Base-by-base conservation (phyloP, 1,284 basidiomycete species). In the Gymnopus androsaceus region DNA sequence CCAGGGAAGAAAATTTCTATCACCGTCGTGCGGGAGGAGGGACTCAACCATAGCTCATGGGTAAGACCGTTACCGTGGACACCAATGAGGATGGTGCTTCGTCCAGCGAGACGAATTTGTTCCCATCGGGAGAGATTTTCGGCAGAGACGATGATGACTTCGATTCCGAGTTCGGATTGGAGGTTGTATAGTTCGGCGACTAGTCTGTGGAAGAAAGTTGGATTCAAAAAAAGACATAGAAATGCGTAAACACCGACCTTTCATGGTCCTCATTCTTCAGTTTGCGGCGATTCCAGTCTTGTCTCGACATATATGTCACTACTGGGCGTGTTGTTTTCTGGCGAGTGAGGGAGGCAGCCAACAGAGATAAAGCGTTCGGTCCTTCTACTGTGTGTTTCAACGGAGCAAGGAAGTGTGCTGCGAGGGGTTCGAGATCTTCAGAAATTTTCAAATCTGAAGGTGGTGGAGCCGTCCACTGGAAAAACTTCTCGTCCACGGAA, bases 61-160 rank as follows among this genome's bases (percentile, higher is more conserved):
- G 90, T 88, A 2, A 93, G 75, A 3, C 90, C 90, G 65, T 92
- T 90, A 2, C 91, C 90, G 60, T 93, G 90, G 1, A 93, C 85
- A 33, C 89, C 89, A 17, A 92, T 72, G 65, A 93, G 72, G 63
- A 92, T 82, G 21, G 72, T 72, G 21, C 68, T 73, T 57, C 69
- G 67, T 36, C 71, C 67, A 25, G 66, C 69, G 5, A 72, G 54
- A 47, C 68, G 70, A 46, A 77, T 56, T 62, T 77, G 75, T 40
- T 74, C 69, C 40, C 60, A 60, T 47, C 74, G 55, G 1, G 63
- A 60, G 60, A 75, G 56, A 14, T 62, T 62, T 56, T 76, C 75
- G 68, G 75, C 70, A 27, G 59, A 51, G 14, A 66, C 69, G 25
- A 74, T 63, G 51, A 69, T 60, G 27, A 77, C 59, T 42, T 70